Base-by-base conservation (phyloP, 805 yeast genomes). In the Yarrowia alimentaria region DNA sequence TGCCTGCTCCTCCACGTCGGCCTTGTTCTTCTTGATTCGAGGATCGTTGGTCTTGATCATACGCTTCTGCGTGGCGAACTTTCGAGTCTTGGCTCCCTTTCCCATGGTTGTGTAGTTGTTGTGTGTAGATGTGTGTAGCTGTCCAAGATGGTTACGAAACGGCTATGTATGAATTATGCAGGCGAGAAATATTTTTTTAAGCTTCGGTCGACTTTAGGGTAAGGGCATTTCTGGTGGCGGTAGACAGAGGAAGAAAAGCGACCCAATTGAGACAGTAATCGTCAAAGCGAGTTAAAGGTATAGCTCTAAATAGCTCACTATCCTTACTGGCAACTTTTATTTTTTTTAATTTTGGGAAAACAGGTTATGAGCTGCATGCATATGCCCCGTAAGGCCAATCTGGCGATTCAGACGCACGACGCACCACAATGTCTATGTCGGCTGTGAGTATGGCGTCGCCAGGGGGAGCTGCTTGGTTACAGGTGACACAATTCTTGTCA, bases 71-170 rank as follows among this genome's bases (percentile, higher is more conserved):
- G 79, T 79, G n/a, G 95, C 95, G 63, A 91, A 88, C 84, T 90
- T 88, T 77, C 98, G 79, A 10, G 98, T 91, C 70, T 93, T 93
- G 73, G 85, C 89, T 24, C 96, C 96, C 67, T 89, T 93, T 54
- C 98, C 98, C 99, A 93, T 91, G 18, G 5, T 47, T 16, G 17
- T 21, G 13, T 6, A 29, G 17, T 29, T 9, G 32, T n/a, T n/a
- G n/a, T n/a, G n/a, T 28, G 19, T 37, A 5, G 6, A 8, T 11
- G 16, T 21, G 22, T 34, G 26, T 34, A n/a, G 21, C 12, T 16
- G 45, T 40, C 25, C 11, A n/a, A 26, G 29, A 26, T 7, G 32
- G 22, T 28, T 13, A 8, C 21, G 10, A 8, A 17, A 19, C n/a
- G n/a, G 20, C 43, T 22, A 19, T 18, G 12, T 29, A 21, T 21